Percentiles rank a stretch among this genome's conserved stretches.
These are phyloP conservation scores for Leucocoprinus birnbaumii DNA, from an alignment of 768 basidiomycete species.

Conservation along the genomic window DNA sequence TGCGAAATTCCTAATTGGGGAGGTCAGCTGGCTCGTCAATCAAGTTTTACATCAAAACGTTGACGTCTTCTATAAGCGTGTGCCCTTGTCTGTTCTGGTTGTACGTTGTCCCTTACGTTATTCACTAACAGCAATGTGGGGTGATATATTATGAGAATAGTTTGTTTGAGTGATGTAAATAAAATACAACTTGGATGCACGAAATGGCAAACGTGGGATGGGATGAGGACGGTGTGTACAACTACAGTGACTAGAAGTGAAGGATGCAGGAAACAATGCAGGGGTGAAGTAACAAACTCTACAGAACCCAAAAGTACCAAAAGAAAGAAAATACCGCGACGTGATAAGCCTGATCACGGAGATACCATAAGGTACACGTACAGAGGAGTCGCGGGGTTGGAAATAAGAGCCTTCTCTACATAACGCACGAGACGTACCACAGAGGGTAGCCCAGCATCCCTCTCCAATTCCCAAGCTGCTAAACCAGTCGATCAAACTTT, in stretches of 20 bases:
- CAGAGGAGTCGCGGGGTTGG: neutral
- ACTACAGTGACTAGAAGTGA: neutral
- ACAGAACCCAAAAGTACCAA: slow-evolving; percentile 2
- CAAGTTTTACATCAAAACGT: neutral
- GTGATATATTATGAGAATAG: neutral
- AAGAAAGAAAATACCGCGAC: neutral
- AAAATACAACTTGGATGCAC: neutral
- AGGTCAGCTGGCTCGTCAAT: neutral
- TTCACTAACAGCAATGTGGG: neutral
- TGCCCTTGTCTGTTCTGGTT: neutral
- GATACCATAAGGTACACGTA: slow-evolving; percentile 4
- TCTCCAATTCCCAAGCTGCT: neutral
- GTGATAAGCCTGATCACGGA: slow-evolving; percentile 2
- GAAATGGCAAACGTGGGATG: neutral
- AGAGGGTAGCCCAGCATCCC: neutral
- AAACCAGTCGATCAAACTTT: neutral
- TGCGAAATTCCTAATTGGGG: neutral
- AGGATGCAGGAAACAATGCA: neutral
- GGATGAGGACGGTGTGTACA: neutral
- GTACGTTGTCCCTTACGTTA: slow-evolving; percentile 1
- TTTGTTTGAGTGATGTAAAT: neutral
- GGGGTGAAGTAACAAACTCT: neutral
- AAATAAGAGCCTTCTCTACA: neutral
- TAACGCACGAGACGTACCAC: slow-evolving; percentile 6
- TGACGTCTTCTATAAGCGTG: neutral